Evolutionary conservation across 345 rosid species (phyloP), one percentile per base, ranked within the genome.

Genomic region (Brassica juncea): DNA sequence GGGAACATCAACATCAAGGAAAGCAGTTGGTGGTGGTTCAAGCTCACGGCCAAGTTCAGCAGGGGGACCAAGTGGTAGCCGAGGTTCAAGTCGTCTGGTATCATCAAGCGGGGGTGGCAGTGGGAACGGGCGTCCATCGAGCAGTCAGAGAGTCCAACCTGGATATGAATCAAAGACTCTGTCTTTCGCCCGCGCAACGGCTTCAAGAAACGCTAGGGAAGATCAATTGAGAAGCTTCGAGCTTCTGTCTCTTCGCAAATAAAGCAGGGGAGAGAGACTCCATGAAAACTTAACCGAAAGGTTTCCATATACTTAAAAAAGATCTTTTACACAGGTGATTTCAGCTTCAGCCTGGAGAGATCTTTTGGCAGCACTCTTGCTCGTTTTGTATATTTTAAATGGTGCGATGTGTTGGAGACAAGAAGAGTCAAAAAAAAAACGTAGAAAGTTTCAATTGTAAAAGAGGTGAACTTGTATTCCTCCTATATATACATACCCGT

Each of bases 31-130:
- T 1, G 80, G 86, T 2, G 80, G 84, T 44, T 82, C 93, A 66
- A 88, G 86, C 81, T 85, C 88, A 77, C 73, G 88, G 71, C 97
- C 94, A n/a, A 84, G 88, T 86, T 88, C 96, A 4, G 86, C 92
- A 0, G 97, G 92, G 5, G 94, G 86, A 80, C 89, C 86, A n/a
- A 83, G 84, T 35, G 92, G 88, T 34, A 70, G 77, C 61, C 88
- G 90, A n/a, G 68, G 55, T 4, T 73, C 87, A 23, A 88, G 89
- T 80, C 84, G 93, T 69, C 44, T 94, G 63, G 75, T 84, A 39
- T 75, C 94, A n/a, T 86, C 86, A 73, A 85, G 84, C 61, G 87
- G 87, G 3, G 82, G 84, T 15, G 88, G 92, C 14, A 37, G 70
- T 21, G 78, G 74, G 19, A 66, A 0, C 39, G 70, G 54, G 39